phyloP scores from a whole-genome alignment of 352 stramenopile genomes.

The Saprolegnia diclina region DNA sequence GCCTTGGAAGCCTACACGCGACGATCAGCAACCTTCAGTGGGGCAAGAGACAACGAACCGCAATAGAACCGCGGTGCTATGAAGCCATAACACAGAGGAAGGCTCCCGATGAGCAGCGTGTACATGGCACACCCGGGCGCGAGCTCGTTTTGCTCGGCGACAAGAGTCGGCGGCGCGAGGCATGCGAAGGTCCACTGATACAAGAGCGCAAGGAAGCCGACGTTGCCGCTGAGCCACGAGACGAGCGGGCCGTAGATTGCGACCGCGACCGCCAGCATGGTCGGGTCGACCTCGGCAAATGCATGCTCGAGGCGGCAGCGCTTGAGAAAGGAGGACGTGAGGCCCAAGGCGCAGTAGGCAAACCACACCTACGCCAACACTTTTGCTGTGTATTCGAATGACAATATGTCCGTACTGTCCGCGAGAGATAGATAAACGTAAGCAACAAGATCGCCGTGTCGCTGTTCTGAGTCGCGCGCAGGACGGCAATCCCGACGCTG shows the following conservation, averaged over 20 bases:
- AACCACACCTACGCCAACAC: slow-evolving; percentile 3
- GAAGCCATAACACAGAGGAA: background rate
- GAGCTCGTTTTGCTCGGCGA: background rate
- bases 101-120: background rate
- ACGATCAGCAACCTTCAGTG: background rate
- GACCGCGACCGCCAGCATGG: background rate
- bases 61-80: background rate
- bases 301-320: background rate
- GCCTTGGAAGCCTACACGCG: background rate
- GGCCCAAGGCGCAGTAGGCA: background rate
- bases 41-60: background rate
- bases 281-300: slow-evolving; percentile 1
- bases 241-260: background rate
- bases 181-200: background rate
- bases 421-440: slow-evolving; percentile 3
- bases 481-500: background rate
- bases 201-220: background rate
- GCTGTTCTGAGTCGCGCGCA: background rate
- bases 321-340: background rate
- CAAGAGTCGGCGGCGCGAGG: background rate
- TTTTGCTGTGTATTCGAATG: too few relatives aligned
- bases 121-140: background rate
- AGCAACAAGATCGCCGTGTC: background rate
- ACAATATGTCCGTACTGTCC: background rate
- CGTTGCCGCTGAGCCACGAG: background rate